These are phyloP conservation scores for Pyrenochaeta sp. DNA, from an alignment of 2,329 filamentous ascomycete genomes.

Conservation along the genomic window DNA sequence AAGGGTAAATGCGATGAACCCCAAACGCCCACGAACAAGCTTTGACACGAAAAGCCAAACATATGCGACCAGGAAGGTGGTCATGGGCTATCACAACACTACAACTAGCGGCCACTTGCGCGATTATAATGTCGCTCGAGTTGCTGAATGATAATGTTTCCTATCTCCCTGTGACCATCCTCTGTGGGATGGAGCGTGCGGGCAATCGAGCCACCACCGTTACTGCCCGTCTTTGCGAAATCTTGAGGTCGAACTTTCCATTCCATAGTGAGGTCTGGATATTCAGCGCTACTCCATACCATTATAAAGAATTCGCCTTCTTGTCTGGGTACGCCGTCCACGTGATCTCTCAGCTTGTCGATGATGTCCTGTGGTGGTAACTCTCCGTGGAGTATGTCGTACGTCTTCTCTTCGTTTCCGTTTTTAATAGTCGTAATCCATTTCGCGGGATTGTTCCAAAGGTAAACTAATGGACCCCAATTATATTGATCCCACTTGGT, in stretches of 20 bases:
- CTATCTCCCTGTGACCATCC: conserved; percentile 3
- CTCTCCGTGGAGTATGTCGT: not conserved
- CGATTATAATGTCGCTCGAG: not conserved
- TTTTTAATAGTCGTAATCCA: not conserved
- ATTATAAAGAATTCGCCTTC: not conserved
- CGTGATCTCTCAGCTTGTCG: not conserved
- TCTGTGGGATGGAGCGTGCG: conserved; percentile 8
- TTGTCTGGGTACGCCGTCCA: not conserved
- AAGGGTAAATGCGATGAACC: too few species aligned
- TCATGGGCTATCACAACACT: too few species aligned
- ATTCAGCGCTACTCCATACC: not conserved
- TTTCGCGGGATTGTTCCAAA: conserved; percentile 10
- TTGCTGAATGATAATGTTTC: conserved; percentile 1
- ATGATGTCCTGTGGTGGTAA: conserved; percentile 3
- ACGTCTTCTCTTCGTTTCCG: not conserved
- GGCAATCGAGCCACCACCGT: not conserved
- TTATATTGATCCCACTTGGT: not conserved
- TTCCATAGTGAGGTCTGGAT: not conserved
- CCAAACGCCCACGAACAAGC: too few species aligned
- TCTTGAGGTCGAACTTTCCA: not conserved
- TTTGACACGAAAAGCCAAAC: not conserved
- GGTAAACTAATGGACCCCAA: conserved; percentile 1
- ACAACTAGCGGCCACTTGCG: too few species aligned
- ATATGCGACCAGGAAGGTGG: not conserved
- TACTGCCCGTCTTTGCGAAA: not conserved